Conservation (phyloP, 1,284 basidiomycete genomes). For the Boletus coffeatus region DNA sequence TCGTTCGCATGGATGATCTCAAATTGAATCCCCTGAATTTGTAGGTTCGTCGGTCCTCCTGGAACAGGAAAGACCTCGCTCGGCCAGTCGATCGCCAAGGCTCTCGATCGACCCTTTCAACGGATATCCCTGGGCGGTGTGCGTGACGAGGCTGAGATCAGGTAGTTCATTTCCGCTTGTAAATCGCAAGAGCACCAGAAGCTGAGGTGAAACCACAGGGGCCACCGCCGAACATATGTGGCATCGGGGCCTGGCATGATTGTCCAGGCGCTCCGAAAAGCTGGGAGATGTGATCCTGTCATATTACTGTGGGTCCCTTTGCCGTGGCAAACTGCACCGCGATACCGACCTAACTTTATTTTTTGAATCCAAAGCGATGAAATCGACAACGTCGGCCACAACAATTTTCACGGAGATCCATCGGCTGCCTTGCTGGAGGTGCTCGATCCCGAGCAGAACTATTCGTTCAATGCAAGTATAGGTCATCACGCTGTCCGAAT, state of each 20-base stretch:
- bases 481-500: background rate
- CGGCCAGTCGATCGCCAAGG: conserved; percentile 82
- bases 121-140: conserved; percentile 91
- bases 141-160: conserved; percentile 87
- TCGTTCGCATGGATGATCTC: too few relatives aligned
- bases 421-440: conserved; percentile 85
- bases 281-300: conserved; percentile 76
- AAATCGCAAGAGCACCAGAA: background rate
- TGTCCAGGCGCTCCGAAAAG: conserved; percentile 85
- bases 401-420: conserved; percentile 87
- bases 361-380: conserved; percentile 52
- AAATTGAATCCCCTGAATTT: background rate
- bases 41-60: conserved; percentile 75
- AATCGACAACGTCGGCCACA: conserved; percentile 85
- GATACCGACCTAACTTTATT: conserved; percentile 22
- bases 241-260: conserved; percentile 84
- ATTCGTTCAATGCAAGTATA: conserved; percentile 66
- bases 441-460: conserved; percentile 89
- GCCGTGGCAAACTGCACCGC: conserved; percentile 1
- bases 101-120: conserved; percentile 82
- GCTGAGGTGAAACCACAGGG: conserved; percentile 33
- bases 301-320: conserved; percentile 59
- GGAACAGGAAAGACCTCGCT: conserved; percentile 84
- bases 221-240: conserved; percentile 88
- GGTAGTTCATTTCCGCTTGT: conserved; percentile 19